Conservation (phyloP, 75 land plant species). For the Pinus tabuliformis region DNA sequence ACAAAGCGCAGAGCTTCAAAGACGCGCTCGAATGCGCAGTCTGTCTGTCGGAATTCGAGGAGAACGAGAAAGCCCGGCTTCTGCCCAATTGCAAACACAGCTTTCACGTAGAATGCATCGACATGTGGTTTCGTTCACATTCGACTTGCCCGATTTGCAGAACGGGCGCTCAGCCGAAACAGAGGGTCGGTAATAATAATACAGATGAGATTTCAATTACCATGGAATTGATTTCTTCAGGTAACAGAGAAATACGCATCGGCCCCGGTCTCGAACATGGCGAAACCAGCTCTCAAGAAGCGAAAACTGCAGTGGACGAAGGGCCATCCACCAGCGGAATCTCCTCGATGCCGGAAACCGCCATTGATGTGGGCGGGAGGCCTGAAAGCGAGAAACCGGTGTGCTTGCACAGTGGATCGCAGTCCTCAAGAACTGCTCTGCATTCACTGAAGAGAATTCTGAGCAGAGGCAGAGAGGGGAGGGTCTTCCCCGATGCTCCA, state of each 20-base stretch:
- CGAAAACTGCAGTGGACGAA: no score
- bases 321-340: no score
- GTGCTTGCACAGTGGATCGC: no score
- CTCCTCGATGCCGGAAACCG: no score
- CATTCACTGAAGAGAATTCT: no score
- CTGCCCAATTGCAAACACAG: conserved; percentile 51
- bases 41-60: conserved; percentile 60
- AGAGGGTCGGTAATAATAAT: background rate
- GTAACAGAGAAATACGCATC: background rate
- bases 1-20: conserved; percentile 2
- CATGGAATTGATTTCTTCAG: background rate
- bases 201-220: no score
- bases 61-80: conserved; percentile 35
- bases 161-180: background rate
- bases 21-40: conserved; percentile 41
- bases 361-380: no score
- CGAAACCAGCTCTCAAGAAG: background rate
- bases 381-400: no score
- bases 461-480: no score
- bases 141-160: conserved; percentile 70
- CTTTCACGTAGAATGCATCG: conserved; percentile 65
- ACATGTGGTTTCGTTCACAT: conserved; percentile 59
- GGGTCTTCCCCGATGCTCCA: no score
- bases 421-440: no score
- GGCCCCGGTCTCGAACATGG: background rate